Evolutionary conservation across 495 filamentous ascomycete species (phyloP).

Genomic region (Sporormia fimetaria): DNA sequence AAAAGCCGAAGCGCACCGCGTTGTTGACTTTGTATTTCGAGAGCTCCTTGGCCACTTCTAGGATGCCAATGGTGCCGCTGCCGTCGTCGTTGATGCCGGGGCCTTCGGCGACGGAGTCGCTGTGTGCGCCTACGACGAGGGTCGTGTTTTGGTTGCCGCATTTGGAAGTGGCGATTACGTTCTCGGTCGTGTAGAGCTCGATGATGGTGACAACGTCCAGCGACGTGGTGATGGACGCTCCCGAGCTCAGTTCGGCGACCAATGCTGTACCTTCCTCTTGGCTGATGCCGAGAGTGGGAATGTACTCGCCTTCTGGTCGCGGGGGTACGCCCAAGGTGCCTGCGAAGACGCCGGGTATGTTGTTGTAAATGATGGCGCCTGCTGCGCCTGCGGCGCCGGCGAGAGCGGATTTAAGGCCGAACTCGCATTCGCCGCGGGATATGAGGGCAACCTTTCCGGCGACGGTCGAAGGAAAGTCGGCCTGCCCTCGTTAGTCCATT

Average conservation of each 20-base stretch:
- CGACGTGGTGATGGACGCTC: conserved; percentile 20
- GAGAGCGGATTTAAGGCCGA: conserved; percentile 47
- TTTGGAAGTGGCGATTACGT: conserved; percentile 60
- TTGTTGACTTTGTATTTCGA: conserved; percentile 49
- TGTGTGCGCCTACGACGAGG: conserved; percentile 53
- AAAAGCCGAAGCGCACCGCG: conserved; percentile 59
- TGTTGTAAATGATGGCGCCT: conserved; percentile 56
- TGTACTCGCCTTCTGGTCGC: conserved; percentile 37
- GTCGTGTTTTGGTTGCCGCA: conserved; percentile 53
- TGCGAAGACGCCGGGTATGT: conserved; percentile 40
- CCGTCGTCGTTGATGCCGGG: conserved; percentile 63
- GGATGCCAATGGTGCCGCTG: conserved; percentile 50
- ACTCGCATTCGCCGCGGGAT: conserved; percentile 49
- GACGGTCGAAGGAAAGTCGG: conserved; percentile 46
- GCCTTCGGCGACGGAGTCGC: conserved; percentile 53
- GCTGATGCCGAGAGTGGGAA: conserved; percentile 45
- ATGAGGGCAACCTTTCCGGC: conserved; percentile 51
- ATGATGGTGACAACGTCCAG: conserved; percentile 33
- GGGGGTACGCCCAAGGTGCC: conserved; percentile 45
- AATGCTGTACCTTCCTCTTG: conserved; percentile 42
- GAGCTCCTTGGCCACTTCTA: conserved; percentile 52
- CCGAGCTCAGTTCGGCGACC: conserved; percentile 32
- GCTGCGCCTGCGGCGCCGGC: conserved; percentile 50
- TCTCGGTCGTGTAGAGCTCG: conserved; percentile 33
- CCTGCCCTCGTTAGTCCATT: conserved; percentile 16